phyloP scores from a whole-genome alignment of 352 stramenopile genomes.

The Phytophthora tentaculata region DNA sequence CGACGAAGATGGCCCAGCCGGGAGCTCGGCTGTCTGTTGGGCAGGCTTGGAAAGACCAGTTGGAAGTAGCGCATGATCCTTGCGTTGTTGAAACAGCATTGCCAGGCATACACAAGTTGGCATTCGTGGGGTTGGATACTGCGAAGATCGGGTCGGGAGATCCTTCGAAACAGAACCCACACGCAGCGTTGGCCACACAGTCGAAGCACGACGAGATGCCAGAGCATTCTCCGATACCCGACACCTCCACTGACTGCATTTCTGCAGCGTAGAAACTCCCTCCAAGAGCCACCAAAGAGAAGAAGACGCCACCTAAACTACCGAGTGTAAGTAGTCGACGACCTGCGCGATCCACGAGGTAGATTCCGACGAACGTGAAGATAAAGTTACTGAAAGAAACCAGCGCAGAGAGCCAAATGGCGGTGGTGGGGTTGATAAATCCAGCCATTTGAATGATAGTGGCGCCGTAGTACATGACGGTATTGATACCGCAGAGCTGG shows the following conservation, averaged over 20 bases:
- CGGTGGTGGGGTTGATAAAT: slow-evolving; percentile 64
- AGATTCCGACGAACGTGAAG: slow-evolving; percentile 31
- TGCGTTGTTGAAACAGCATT: slow-evolving; percentile 12
- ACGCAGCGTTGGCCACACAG: slow-evolving; percentile 61
- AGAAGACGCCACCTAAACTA: slow-evolving; percentile 25
- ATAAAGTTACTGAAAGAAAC: slow-evolving; percentile 44
- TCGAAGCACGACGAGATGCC: slow-evolving; percentile 65
- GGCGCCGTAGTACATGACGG: slow-evolving; percentile 85
- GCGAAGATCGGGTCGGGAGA: slow-evolving; percentile 16
- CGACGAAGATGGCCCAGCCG: slow-evolving; percentile 62
- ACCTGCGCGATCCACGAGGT: slow-evolving; percentile 26
- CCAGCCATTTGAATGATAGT: slow-evolving; percentile 82
- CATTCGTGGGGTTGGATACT: slow-evolving; percentile 8
- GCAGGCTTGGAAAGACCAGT: slow-evolving; percentile 62
- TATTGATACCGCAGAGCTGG: slow-evolving; percentile 84
- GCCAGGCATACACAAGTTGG: slow-evolving; percentile 41
- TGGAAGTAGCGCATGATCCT: slow-evolving; percentile 25
- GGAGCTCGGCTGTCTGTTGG: slow-evolving; percentile 43
- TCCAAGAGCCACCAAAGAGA: slow-evolving; percentile 24
- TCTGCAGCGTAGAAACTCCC: slow-evolving; percentile 30
- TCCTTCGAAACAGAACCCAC: slow-evolving; percentile 38
- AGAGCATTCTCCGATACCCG: slow-evolving; percentile 38
- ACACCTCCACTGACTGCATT: slow-evolving; percentile 16
- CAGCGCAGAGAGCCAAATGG: slow-evolving; percentile 76
- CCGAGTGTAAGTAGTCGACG: slow-evolving; percentile 24